These are phyloP conservation scores for Arthrobotrys pseudoclavata DNA, from an alignment of 2,329 filamentous ascomycete species.

Conservation along the genomic window DNA sequence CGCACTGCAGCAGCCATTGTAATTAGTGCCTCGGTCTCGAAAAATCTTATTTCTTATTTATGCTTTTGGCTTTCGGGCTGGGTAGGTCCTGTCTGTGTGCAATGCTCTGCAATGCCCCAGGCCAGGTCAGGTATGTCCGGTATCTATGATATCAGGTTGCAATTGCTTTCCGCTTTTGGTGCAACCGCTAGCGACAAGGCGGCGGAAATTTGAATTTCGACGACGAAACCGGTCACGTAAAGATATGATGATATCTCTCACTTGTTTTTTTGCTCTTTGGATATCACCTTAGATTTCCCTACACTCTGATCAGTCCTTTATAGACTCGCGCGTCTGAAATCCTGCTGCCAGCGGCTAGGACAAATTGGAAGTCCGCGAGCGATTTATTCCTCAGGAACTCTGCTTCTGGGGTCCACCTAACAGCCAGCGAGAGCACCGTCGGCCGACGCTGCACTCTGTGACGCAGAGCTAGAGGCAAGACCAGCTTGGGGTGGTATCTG, in stretches of 20 bases:
- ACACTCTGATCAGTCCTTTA: constrained; percentile 22
- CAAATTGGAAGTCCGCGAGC: constrained; percentile 41
- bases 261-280: neutral
- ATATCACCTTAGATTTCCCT: constrained; percentile 13
- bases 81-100: constrained; percentile 32
- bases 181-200: constrained; percentile 55
- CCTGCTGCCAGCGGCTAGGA: constrained; percentile 20
- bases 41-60: constrained; percentile 32
- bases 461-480: constrained; percentile 35
- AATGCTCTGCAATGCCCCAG: constrained; percentile 31
- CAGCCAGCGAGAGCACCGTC: neutral
- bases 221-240: constrained; percentile 39
- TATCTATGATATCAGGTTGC: constrained; percentile 45
- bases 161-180: constrained; percentile 59
- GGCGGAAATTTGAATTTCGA: constrained; percentile 51
- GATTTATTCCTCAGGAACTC: constrained; percentile 58
- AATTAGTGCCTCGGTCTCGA: constrained; percentile 26
- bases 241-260: constrained; percentile 37
- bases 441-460: constrained; percentile 37
- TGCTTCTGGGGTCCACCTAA: constrained; percentile 35
- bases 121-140: constrained; percentile 16
- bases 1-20: constrained; percentile 46
- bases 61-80: constrained; percentile 41
- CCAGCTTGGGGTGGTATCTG: constrained; percentile 10
- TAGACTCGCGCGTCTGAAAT: constrained; percentile 19